These are phyloP conservation scores for Seiridium unicorne DNA, from an alignment of 2,329 filamentous ascomycete species.

Conservation along the genomic window DNA sequence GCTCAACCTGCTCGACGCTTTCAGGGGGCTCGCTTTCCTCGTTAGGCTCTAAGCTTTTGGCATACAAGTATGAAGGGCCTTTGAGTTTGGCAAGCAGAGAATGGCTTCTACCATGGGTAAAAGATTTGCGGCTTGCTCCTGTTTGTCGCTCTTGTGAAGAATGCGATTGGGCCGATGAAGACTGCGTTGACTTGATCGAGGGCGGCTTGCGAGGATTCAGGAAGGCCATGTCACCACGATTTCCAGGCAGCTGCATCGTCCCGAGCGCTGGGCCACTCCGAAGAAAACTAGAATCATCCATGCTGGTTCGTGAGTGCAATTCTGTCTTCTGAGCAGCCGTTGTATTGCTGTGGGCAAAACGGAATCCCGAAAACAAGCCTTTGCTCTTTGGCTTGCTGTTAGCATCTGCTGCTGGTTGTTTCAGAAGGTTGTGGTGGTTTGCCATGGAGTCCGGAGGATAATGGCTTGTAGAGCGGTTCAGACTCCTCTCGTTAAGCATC, in stretches of 20 bases:
- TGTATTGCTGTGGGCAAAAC: constrained; percentile 15
- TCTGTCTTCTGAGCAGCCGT: constrained; percentile 22
- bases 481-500: constrained; percentile 16
- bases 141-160: constrained; percentile 25
- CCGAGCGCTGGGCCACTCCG: constrained; percentile 11
- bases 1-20: constrained; percentile 14
- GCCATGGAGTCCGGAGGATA: constrained; percentile 16
- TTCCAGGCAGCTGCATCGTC: constrained; percentile 15
- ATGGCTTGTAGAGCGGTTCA: constrained; percentile 12
- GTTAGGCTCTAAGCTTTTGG: constrained; percentile 13
- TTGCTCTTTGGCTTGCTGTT: constrained; percentile 25
- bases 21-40: constrained; percentile 15
- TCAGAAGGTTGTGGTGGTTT: constrained; percentile 10
- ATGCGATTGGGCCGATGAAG: constrained; percentile 25
- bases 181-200: constrained; percentile 23
- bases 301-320: constrained; percentile 14
- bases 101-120: constrained; percentile 25
- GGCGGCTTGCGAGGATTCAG: constrained; percentile 22
- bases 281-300: constrained; percentile 14
- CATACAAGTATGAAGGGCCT: constrained; percentile 30
- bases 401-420: constrained; percentile 7
- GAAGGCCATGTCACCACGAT: constrained; percentile 12
- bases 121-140: constrained; percentile 17
- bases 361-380: constrained; percentile 26
- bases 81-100: constrained; percentile 28